phyloP scores from a whole-genome alignment of 2,329 filamentous ascomycete species.

The Rhinocladiella mackenziei region DNA sequence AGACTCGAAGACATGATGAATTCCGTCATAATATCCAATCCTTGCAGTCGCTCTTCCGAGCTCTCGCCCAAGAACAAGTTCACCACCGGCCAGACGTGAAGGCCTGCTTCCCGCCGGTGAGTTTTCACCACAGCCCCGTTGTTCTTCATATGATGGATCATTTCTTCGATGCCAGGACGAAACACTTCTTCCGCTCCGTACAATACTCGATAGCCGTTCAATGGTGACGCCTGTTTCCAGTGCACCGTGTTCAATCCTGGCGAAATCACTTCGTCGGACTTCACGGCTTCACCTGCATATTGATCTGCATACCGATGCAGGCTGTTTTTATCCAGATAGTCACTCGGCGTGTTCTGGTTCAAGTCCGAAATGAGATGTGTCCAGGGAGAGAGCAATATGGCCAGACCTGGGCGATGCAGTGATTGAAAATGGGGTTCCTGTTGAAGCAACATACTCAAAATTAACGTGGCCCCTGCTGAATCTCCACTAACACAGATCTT shows the following conservation, averaged over 20 bases:
- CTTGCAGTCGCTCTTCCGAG: conserved; percentile 45
- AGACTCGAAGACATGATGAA: conserved; percentile 24
- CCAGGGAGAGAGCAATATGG: conserved; percentile 77
- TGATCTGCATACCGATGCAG: conserved; percentile 67
- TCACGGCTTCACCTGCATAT: conserved; percentile 57
- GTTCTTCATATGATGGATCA: conserved; percentile 55
- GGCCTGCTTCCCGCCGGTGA: conserved; percentile 60
- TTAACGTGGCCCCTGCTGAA: conserved; percentile 71
- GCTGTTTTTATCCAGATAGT: conserved; percentile 66
- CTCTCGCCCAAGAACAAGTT: conserved; percentile 53
- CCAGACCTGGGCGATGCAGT: conserved; percentile 52
- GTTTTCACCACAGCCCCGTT: conserved; percentile 53
- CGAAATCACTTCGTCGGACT: conserved; percentile 55
- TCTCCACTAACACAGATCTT: conserved; percentile 71
- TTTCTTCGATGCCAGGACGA: conserved; percentile 61
- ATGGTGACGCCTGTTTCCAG: conserved; percentile 65
- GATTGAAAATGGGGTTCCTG: conserved; percentile 30
- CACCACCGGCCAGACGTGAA: conserved; percentile 81
- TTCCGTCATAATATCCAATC: conserved; percentile 37
- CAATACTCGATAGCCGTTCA: conserved; percentile 63
- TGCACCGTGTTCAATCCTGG: conserved; percentile 63
- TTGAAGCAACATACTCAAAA: conserved; percentile 68
- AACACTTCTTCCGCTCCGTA: conserved; percentile 78
- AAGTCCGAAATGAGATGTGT: conserved; percentile 64
- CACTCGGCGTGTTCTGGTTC: conserved; percentile 66